Percentiles rank a stretch among this genome's conserved stretches.
Conservation (phyloP, 2,329 filamentous ascomycete genomes). For the Fusarium foetens region DNA sequence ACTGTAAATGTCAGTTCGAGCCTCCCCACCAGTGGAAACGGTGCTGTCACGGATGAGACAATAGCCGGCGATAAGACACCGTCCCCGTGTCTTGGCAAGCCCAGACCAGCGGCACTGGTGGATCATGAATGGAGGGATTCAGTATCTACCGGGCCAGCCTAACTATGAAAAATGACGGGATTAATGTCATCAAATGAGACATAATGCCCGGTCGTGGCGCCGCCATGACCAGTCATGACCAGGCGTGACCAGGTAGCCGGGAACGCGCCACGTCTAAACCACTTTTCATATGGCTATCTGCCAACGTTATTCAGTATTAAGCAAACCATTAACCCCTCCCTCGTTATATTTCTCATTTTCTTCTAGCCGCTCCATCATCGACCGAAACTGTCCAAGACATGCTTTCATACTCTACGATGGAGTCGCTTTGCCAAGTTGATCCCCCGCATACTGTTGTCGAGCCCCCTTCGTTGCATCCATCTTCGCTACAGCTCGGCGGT, state of each 20-base stretch:
- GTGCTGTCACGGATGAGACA: neutral
- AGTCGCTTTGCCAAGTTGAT: neutral
- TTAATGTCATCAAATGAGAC: conserved; percentile 3
- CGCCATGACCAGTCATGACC: neutral
- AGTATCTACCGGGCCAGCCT: neutral
- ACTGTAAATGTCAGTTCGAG: neutral
- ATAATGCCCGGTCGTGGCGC: neutral
- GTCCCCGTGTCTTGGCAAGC: neutral
- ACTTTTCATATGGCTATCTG: neutral
- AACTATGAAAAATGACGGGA: neutral
- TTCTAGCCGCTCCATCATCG: neutral
- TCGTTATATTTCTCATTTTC: neutral
- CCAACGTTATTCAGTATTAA: neutral
- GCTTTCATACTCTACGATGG: neutral
- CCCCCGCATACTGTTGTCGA: neutral
- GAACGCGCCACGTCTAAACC: neutral
- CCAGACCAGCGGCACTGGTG: neutral
- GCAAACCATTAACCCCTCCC: neutral
- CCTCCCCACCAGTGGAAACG: neutral
- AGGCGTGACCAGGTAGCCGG: neutral
- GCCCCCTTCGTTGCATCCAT: neutral
- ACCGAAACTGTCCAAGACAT: neutral
- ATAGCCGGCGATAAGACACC: neutral
- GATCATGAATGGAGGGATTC: neutral
- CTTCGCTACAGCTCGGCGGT: neutral